A percentile compares a stretch with the other conserved stretches of the same genome.
These are phyloP conservation scores for Aspergillus calidoustus DNA, from an alignment of 2,329 filamentous ascomycete genomes.

Conservation along the genomic window DNA sequence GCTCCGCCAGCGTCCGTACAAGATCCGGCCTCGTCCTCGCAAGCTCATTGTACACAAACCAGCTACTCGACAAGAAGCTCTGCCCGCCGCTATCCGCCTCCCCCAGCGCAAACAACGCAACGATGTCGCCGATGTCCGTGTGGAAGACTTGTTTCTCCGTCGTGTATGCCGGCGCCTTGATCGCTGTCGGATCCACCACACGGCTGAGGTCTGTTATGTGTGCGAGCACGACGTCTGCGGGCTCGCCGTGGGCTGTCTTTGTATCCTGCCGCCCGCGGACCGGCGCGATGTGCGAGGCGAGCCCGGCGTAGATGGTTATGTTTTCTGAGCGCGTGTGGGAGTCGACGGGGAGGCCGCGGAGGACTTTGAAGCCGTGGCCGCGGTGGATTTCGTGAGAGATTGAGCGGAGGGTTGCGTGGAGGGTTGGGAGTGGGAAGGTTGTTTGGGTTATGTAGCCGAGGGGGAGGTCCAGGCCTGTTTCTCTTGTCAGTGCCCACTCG, in stretches of 20 bases:
- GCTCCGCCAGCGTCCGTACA: conserved; percentile 54
- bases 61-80: conserved; percentile 58
- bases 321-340: conserved; percentile 42
- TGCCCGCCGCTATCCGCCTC: conserved; percentile 56
- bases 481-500: too few species aligned
- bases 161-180: conserved; percentile 51
- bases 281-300: conserved; percentile 49
- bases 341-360: conserved; percentile 48
- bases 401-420: conserved; percentile 38
- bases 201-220: conserved; percentile 66
- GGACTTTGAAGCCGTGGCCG: conserved; percentile 51
- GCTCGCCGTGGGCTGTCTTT: conserved; percentile 31
- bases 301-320: conserved; percentile 50
- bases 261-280: conserved; percentile 48
- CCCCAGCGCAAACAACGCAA: conserved; percentile 54
- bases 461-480: conserved; percentile 33
- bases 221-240: conserved; percentile 56
- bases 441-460: conserved; percentile 51
- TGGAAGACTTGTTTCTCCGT: conserved; percentile 56
- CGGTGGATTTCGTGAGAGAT: conserved; percentile 45
- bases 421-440: conserved; percentile 49
- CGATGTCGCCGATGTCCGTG: conserved; percentile 60
- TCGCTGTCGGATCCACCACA: conserved; percentile 31
- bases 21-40: conserved; percentile 58
- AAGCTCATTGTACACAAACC: conserved; percentile 61